Conservation (phyloP, 2,329 filamentous ascomycete genomes). For the Penicillium sp. region DNA sequence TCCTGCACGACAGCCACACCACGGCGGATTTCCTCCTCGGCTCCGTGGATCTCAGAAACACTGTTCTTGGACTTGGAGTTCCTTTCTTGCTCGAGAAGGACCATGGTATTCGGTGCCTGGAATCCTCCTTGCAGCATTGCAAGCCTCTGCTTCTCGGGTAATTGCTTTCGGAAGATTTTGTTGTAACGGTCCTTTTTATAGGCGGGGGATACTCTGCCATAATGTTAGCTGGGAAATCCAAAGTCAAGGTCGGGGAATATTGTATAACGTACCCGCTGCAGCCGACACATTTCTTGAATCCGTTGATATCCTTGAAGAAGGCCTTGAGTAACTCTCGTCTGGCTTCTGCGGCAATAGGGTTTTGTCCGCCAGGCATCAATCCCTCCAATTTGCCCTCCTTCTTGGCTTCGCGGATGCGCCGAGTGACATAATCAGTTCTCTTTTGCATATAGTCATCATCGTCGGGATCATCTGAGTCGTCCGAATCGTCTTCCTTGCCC, state of each 20-base stretch:
- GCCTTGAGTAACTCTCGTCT: constrained; percentile 75
- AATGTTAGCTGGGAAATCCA: constrained; percentile 21
- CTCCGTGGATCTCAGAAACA: constrained; percentile 53
- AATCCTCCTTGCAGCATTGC: constrained; percentile 72
- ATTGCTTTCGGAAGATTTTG: constrained; percentile 86
- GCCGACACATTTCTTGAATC: constrained; percentile 67
- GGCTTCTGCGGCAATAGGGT: constrained; percentile 77
- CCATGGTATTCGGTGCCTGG: constrained; percentile 68
- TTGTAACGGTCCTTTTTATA: constrained; percentile 89
- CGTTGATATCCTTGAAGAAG: constrained; percentile 73
- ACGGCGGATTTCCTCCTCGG: constrained; percentile 59
- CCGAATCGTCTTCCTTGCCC: constrained; percentile 60
- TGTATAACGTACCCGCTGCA: constrained; percentile 53
- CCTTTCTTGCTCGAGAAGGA: constrained; percentile 55
- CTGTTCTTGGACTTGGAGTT: constrained; percentile 38
- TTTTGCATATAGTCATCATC: constrained; percentile 55
- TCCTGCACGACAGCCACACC: constrained; percentile 44
- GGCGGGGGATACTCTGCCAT: constrained; percentile 67
- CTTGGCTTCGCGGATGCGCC: constrained; percentile 64
- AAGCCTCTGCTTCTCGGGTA: constrained; percentile 71
- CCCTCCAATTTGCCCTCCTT: constrained; percentile 45
- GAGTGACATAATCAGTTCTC: constrained; percentile 69
- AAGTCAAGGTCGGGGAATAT: constrained; percentile 1
- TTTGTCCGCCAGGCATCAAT: constrained; percentile 62
- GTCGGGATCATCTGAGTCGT: constrained; percentile 60